Evolutionary conservation across 495 filamentous ascomycete genomes (phyloP), one percentile per base, ranked within the genome.

Genomic region (Margaritispora aquatica): DNA sequence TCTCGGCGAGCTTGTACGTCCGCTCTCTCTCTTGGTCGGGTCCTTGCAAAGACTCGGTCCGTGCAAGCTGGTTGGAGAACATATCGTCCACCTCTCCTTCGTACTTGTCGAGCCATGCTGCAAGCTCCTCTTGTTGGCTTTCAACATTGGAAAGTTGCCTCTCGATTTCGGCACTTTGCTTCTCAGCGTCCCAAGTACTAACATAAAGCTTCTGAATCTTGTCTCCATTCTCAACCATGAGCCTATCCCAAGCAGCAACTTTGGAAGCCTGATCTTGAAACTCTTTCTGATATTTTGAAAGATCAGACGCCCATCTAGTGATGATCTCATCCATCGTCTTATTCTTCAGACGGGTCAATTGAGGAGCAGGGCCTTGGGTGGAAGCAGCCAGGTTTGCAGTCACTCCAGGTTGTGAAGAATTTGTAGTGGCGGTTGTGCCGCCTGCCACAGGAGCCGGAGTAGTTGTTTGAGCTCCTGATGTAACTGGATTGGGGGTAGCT

Each of bases 311-410:
- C 95, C 95, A 99, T 19, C 90, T 84, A n/a, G 88, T 96, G 66
- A 99, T 91, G 63, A 99, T 97, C 70, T 99, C 95, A 67, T 97
- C 94, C 93, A 99, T 97, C 0, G 93, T 95, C 75, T 96, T 97
- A 69, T 96, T 96, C 76, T 95, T 96, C 21, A 99, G 76, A 13
- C 94, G 89, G 1, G 93, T 93, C 65, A 90, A 82, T 21, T 86
- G 81, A n/a, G 92, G 89, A 1, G 83, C 69, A 7, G 90, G 91
- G 0, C 91, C 92, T 41, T 81, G 73, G 21, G 88, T 93, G 0
- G 90, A 93, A n/a, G 82, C 80, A 15, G 65, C 51, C 10, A 49
- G 31, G 49, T 59, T 29, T 44, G 38, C 11, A 19, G 9, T 19
- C 1, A 46, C 36, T 26, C 47, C 60, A 36, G 27, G 29, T 56